Base-by-base conservation (phyloP, 768 basidiomycete species). In the Steccherinum ochraceum region DNA sequence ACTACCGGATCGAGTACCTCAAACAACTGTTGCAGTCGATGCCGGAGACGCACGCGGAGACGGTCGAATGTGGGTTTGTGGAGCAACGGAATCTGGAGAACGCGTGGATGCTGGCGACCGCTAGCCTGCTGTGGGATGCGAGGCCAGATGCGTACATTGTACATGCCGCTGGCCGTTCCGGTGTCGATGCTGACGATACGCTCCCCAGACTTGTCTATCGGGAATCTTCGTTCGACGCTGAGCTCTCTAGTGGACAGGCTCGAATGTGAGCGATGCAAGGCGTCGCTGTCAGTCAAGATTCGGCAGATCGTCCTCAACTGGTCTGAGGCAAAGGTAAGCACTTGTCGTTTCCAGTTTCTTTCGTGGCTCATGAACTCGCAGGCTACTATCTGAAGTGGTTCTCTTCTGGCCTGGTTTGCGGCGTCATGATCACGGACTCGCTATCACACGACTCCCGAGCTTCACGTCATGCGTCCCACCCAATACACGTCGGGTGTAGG, bases 1-100 rank as follows among this genome's bases (percentile, higher is more conserved):
- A 64, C 16, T 64, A 58, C 13, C 63, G 75, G 19, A 59, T 60
- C 35, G 61, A 64, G 3, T 64, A 68, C 10, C 63, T 76, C 41
- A 70, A 59, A 42, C 51, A 51, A 13, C 44, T 67, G 24, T 50
- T 68, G 25, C 40, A 53, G 2, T 25, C 58, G 4, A 61, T 61
- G 18, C 66, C 66, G 12, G 45, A 48, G 13, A 48, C 54, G 24
- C 67, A 68, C 48, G 21, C 46, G 39, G 55, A 60, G 3, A 59
- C 56, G 3, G 24, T 24, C n/a, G 13, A 21, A 2, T 65, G 64
- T 55, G 52, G 30, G 12, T 48, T 57, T 7, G 41, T 12, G 23
- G 56, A 61, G 18, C 63, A 64, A 52, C 56, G 54, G 46, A 55
- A 53, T 10, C 35, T 67, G 16, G 47, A 54, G n/a, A 52, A 62